These are phyloP conservation scores for Phaseolus lunatus DNA, from an alignment of 306 rosid species.

Conservation along the genomic window DNA sequence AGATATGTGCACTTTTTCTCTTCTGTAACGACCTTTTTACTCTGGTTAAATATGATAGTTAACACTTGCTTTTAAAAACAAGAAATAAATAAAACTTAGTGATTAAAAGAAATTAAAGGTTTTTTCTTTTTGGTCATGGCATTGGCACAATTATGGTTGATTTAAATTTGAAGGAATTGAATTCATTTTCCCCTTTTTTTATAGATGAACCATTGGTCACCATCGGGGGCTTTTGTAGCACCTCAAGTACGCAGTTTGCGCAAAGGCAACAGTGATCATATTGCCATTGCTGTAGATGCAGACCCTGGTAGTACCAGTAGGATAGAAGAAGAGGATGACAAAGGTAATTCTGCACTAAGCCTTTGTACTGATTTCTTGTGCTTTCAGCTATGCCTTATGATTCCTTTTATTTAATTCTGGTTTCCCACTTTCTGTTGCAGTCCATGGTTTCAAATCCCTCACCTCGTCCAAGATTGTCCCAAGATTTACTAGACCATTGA, in stretches of 20 bases:
- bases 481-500: conserved; percentile 83
- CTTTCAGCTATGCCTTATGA: conserved; percentile 6
- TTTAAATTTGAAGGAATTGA: conserved; percentile 22
- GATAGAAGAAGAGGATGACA: conserved; percentile 93
- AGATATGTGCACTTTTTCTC: conserved; percentile 9
- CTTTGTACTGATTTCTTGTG: conserved; percentile 25
- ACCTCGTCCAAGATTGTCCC: conserved; percentile 87
- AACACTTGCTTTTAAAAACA: not conserved
- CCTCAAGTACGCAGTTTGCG: conserved; percentile 99
- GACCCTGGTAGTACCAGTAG: conserved; percentile 71
- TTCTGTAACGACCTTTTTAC: not conserved
- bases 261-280: conserved; percentile 85
- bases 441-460: conserved; percentile 97
- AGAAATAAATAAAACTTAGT: conserved; percentile 8
- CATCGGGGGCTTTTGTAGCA: conserved; percentile 65
- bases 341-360: conserved; percentile 61
- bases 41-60: conserved; percentile 6
- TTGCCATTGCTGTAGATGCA: conserved; percentile 90
- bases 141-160: conserved; percentile 6
- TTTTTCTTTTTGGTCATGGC: conserved; percentile 18
- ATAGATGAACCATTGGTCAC: conserved; percentile 73
- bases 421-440: conserved; percentile 52
- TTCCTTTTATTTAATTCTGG: conserved; percentile 31
- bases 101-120: conserved; percentile 9
- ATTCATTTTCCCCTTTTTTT: conserved; percentile 14